phyloP scores from a whole-genome alignment of 768 basidiomycete genomes.

The Epithele typhae region DNA sequence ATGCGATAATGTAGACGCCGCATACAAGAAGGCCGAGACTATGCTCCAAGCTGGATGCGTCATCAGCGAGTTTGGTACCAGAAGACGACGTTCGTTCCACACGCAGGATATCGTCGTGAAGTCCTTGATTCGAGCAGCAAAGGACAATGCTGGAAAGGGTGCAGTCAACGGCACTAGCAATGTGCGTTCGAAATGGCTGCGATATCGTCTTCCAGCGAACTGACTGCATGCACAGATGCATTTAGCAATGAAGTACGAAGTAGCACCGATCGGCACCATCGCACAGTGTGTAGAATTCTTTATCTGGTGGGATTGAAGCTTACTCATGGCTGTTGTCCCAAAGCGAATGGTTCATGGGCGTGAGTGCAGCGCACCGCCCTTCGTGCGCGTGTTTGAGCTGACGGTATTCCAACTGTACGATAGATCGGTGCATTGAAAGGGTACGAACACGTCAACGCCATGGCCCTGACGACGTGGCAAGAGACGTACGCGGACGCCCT shows the following conservation, averaged over 20 bases:
- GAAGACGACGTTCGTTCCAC: constrained; percentile 68
- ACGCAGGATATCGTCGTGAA: constrained; percentile 76
- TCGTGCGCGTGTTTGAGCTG: too few species aligned
- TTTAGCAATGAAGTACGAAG: constrained; percentile 71
- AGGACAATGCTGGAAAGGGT: constrained; percentile 46
- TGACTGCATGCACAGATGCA: constrained; percentile 51
- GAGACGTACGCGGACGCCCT: constrained; percentile 53
- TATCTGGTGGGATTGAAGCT: background rate
- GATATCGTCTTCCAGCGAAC: background rate
- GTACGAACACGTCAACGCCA: constrained; percentile 70
- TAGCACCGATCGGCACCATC: constrained; percentile 74
- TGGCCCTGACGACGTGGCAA: constrained; percentile 86
- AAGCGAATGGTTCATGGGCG: constrained; percentile 92
- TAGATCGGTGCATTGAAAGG: constrained; percentile 82
- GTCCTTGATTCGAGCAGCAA: constrained; percentile 61
- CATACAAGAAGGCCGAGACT: constrained; percentile 64
- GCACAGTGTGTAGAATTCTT: constrained; percentile 59
- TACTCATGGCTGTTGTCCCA: constrained; percentile 8
- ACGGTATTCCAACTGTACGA: too few species aligned
- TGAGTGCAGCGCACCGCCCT: constrained; percentile 23
- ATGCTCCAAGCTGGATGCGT: constrained; percentile 61
- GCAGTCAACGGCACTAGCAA: constrained; percentile 85
- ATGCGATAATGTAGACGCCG: constrained; percentile 55
- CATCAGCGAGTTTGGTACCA: constrained; percentile 86
- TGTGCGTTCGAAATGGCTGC: constrained; percentile 37